Base-by-base conservation (phyloP, 805 yeast species). In the Alloascoidea hylecoeti region DNA sequence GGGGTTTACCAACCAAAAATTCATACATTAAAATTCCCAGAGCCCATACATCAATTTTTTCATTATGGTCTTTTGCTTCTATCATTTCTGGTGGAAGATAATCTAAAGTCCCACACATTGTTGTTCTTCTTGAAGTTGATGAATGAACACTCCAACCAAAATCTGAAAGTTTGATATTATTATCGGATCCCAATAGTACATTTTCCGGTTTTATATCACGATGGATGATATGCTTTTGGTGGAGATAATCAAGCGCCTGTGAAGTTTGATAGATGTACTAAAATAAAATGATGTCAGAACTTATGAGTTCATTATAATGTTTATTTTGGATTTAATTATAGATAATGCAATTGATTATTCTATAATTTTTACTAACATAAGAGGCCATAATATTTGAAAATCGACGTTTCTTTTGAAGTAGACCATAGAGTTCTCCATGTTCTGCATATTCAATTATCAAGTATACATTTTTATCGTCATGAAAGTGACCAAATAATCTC, bases 1-100 rank as follows among this genome's bases (percentile, higher is more conserved):
- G 97, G 0, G 98, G 96, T 35, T 68, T 65, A 0, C 96, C 97
- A 3, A 80, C 86, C 2, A 89, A 58, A 37, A 92, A 69, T 55
- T 89, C 98, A 51, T 79, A 89, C 44, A 86, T 68, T 28, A 89
- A 56, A 2, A 89, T 75, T 0, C 98, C 98, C 39, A 89, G 61
- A 1, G 96, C 84, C 98, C 98, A 89, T 2, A 80, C 69, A 53
- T 89, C 98, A 0, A 85, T 95, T 38, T 66, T 66, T 38, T 66
- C 68, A 47, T 81, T 89, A 49, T 89, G 92, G 6, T 76, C 81
- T 47, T 71, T 75, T 1, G 82, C 76, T 43, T 80, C 92, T 4
- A 89, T 83, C 81, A 92, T 78, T 58, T 89, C 98, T 4, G 98
- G 98, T 0, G 97, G 94, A 13, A 92, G 58, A 49, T 89, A 89